Evolutionary conservation across 2,329 filamentous ascomycete species (phyloP), one percentile per base, ranked within the genome.

Genomic region (Calonectria crousiana): DNA sequence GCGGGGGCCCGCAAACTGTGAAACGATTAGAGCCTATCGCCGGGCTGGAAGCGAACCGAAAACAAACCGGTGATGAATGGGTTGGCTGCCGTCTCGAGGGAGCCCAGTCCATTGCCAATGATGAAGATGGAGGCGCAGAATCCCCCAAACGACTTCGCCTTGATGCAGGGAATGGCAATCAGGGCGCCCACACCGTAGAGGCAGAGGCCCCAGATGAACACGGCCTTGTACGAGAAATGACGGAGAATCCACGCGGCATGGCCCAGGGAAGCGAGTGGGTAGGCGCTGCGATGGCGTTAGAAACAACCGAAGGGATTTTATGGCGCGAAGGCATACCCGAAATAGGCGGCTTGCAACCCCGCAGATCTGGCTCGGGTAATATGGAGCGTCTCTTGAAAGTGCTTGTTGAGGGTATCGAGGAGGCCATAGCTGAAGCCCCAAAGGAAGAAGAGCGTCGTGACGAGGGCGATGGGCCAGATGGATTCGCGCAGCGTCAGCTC

Each of bases 41-140:
- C 9, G 23, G 14, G 1, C 26, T 2, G 18, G n/a, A 32, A 16
- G 18, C 16, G 6, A 62, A 13, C 8, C 0, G 14, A 30, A 14
- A 34, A 32, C 79, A 14, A 76, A 84, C 84, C 90, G 47, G 92
- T 91, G 76, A 94, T 92, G 84, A 93, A 95, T 0, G 94, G 93
- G 83, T 96, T 95, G 8, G 94, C 94, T 1, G 93, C 93, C 0
- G 94, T 95, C 84, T 96, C 94, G 23, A 96, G 90, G 0, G 93
- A 93, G 1, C 92, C 92, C 0, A 95, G 88, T 6, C 93, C 94
- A 71, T 92, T 92, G 36, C 93, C 94, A 73, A 95, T 93, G 75
- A 95, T 90, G 83, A 95, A 95, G 78, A 94, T 92, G 78, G 88
- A 90, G 44, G 90, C 90, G 79, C 93, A 95, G 85, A 95, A 96